These are phyloP conservation scores for Casuarina glauca DNA, from an alignment of 306 rosid species.

Conservation along the genomic window DNA sequence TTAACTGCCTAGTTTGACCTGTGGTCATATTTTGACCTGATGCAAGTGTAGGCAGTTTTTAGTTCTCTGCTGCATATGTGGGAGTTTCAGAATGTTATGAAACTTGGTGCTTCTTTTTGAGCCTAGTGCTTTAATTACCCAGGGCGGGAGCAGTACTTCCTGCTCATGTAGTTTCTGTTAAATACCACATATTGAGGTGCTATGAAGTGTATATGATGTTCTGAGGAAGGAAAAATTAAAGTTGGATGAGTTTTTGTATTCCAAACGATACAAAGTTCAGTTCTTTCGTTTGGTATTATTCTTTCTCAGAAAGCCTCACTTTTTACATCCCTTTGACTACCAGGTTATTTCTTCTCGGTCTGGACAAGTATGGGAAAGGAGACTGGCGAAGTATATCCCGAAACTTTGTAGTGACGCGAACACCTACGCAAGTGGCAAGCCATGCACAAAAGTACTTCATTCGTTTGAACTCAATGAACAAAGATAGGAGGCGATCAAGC, in stretches of 20 bases:
- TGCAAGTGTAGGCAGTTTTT: not conserved
- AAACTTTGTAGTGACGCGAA: constrained; percentile 90
- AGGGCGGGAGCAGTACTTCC: too few relatives aligned
- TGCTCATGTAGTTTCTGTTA: too few relatives aligned
- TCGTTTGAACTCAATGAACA: constrained; percentile 93
- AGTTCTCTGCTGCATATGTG: not conserved
- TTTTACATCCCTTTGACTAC: not conserved
- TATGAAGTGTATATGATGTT: not conserved
- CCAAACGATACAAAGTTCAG: not conserved
- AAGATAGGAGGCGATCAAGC: constrained; percentile 95
- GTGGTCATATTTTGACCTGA: not conserved
- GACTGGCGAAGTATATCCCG: constrained; percentile 99
- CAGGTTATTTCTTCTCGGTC: constrained; percentile 93
- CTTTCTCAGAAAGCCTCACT: not conserved
- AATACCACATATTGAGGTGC: not conserved
- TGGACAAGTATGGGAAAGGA: constrained; percentile 95
- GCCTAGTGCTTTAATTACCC: not conserved
- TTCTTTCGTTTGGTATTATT: not conserved
- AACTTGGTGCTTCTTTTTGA: not conserved
- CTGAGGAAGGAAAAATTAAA: not conserved
- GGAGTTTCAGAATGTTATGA: not conserved
- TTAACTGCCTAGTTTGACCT: not conserved
- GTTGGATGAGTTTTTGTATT: not conserved
- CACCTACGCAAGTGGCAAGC: constrained; percentile 98
- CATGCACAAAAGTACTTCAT: constrained; percentile 97